Evolutionary conservation across 2,329 filamentous ascomycete genomes (phyloP), one percentile per base, ranked within the genome.

Genomic region (Arthrinium puccinioides): DNA sequence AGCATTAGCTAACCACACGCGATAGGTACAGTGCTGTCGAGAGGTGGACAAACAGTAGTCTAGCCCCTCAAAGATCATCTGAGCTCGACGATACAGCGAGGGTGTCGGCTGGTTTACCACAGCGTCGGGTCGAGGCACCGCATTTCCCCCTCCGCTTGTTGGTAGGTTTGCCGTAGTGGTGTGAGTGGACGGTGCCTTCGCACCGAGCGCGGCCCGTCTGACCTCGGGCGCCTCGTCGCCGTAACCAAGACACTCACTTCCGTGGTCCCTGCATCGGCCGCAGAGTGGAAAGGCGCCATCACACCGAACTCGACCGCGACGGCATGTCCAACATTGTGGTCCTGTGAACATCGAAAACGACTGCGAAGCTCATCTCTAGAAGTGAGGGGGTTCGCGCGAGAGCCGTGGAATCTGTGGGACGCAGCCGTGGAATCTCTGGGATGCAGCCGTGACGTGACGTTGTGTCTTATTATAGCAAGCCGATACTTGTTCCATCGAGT

Each of bases 41-140:
- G 29, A 23, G n/a, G 30, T 6, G 23, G 14, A 36, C 39, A n/a
- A 9, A 42, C 39, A 42, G 27, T 42, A 42, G n/a, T 42, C 39
- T 6, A 42, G 27, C 19, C 39, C 39, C 10, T 42, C 39, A 13
- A 35, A 42, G 19, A 42, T 38, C 36, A 38, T 42, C 18, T 42
- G 39, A 5, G 39, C 39, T 6, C 30, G 32, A 19, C 36, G 39
- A 20, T 42, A 42, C 4, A 36, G 23, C 2, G 32, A 14, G 10
- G 31, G 21, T 9, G 34, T 29, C 5, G 39, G 36, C 19, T 29
- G 33, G 9, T 37, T 28, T 8, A 27, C 23, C 10, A 30, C 16
- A 21, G 21, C 27, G n/a, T 20, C 34, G 7, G 26, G 11, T 10
- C 20, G 16, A 9, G 24, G 9, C n/a, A n/a, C n/a, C n/a, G n/a